Evolutionary conservation across 2,329 filamentous ascomycete genomes (phyloP).

Genomic region (Diplodia sapinea): DNA sequence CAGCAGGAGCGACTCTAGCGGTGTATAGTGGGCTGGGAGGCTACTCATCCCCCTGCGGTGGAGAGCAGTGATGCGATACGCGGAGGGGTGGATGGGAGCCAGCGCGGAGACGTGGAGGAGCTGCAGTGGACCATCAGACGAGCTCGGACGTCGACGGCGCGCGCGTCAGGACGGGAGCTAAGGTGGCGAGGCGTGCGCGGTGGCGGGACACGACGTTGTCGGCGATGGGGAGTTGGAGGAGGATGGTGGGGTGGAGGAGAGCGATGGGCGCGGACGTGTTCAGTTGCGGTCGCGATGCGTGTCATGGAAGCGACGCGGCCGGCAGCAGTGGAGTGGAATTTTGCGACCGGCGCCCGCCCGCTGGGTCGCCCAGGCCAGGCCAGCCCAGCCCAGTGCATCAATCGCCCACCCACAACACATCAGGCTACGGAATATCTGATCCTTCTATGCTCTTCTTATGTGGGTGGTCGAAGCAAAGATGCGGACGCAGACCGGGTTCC

Average conservation of each 20-base stretch:
- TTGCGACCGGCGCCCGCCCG: slow-evolving; percentile 19
- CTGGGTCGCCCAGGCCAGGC: not conserved
- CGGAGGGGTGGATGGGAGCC: slow-evolving; percentile 46
- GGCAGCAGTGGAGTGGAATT: slow-evolving; percentile 18
- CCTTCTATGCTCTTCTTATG: too few species aligned
- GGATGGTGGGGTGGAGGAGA: slow-evolving; percentile 22
- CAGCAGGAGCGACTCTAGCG: slow-evolving; percentile 83
- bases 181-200: not conserved
- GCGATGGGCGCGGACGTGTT: slow-evolving; percentile 24
- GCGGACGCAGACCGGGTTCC: too few species aligned
- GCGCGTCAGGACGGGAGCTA: slow-evolving; percentile 16
- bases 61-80: slow-evolving; percentile 31
- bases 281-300: slow-evolving; percentile 25
- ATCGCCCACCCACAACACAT: not conserved
- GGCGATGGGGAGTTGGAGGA: slow-evolving; percentile 17
- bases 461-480: too few species aligned
- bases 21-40: slow-evolving; percentile 72
- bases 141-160: slow-evolving; percentile 27
- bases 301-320: slow-evolving; percentile 3
- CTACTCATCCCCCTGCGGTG: slow-evolving; percentile 59
- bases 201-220: not conserved
- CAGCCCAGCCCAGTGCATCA: not conserved
- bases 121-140: slow-evolving; percentile 34
- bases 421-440: too few species aligned
- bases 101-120: slow-evolving; percentile 40